These are phyloP conservation scores for Hyparrhenia diplandra DNA, from an alignment of 176 grass and related monocot species.

Conservation along the genomic window DNA sequence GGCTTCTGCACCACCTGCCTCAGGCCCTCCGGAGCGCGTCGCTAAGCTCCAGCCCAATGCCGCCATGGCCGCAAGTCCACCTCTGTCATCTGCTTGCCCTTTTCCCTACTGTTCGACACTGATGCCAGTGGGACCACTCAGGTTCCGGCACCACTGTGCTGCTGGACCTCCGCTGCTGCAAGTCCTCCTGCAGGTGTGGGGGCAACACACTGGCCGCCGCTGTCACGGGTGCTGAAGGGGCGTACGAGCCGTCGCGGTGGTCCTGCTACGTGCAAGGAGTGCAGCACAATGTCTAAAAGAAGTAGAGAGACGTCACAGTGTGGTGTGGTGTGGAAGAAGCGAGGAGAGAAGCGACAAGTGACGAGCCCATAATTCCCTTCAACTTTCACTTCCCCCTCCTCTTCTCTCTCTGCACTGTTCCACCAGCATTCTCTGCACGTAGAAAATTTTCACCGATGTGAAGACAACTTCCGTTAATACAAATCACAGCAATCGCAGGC, in stretches of 20 bases:
- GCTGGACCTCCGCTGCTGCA: neutral
- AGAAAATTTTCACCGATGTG: neutral
- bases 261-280: neutral
- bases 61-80: neutral
- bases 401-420: neutral
- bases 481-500: neutral
- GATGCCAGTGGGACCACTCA: neutral
- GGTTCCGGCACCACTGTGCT: too few relatives aligned
- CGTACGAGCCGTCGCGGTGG: neutral
- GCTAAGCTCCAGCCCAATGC: neutral
- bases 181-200: neutral
- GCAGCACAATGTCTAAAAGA: neutral
- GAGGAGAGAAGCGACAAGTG: neutral
- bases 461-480: neutral
- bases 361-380: neutral
- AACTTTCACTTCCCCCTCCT: neutral
- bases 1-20: neutral
- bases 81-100: neutral
- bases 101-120: neutral
- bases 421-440: neutral
- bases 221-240: neutral
- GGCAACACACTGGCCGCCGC: neutral
- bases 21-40: neutral
- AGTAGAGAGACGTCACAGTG: neutral
- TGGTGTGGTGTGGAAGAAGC: neutral